phyloP scores from a whole-genome alignment of 768 basidiomycete species.

The Suillus sp. region DNA sequence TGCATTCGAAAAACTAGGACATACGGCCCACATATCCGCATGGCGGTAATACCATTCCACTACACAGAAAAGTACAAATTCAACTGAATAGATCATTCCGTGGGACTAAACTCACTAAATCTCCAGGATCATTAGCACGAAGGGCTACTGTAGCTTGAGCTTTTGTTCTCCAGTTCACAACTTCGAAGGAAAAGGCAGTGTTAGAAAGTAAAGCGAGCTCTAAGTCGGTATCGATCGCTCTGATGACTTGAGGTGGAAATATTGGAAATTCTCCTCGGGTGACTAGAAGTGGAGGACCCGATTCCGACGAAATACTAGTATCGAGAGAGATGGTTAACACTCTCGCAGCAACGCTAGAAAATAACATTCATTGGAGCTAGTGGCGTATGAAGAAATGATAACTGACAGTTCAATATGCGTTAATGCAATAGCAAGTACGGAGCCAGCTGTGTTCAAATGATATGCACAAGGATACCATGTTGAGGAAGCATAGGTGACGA shows the following conservation, averaged over 20 bases:
- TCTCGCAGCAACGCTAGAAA: constrained; percentile 5
- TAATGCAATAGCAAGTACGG: constrained; percentile 23
- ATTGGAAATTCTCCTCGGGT: constrained; percentile 22
- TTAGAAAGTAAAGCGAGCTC: constrained; percentile 36
- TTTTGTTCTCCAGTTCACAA: constrained; percentile 42
- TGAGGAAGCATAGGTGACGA: constrained; percentile 5
- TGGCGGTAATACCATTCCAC: constrained; percentile 46
- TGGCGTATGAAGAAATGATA: background rate
- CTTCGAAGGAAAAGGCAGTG: constrained; percentile 32
- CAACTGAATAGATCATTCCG: constrained; percentile 4
- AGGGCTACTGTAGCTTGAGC: constrained; percentile 27
- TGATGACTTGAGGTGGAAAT: constrained; percentile 26
- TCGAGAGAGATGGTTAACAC: constrained; percentile 11
- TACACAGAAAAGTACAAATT: constrained; percentile 13
- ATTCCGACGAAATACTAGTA: background rate
- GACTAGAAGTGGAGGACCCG: background rate
- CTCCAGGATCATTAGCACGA: constrained; percentile 30
- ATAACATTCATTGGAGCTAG: background rate
- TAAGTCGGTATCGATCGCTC: constrained; percentile 36
- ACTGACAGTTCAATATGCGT: constrained; percentile 18
- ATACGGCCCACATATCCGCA: constrained; percentile 49
- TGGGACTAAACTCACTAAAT: constrained; percentile 30
- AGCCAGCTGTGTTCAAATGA: constrained; percentile 3
- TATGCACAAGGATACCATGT: constrained; percentile 9
- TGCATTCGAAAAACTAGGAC: constrained; percentile 55